These are phyloP conservation scores for Leptographium lundbergii DNA, from an alignment of 2,329 filamentous ascomycete genomes.

Conservation along the genomic window DNA sequence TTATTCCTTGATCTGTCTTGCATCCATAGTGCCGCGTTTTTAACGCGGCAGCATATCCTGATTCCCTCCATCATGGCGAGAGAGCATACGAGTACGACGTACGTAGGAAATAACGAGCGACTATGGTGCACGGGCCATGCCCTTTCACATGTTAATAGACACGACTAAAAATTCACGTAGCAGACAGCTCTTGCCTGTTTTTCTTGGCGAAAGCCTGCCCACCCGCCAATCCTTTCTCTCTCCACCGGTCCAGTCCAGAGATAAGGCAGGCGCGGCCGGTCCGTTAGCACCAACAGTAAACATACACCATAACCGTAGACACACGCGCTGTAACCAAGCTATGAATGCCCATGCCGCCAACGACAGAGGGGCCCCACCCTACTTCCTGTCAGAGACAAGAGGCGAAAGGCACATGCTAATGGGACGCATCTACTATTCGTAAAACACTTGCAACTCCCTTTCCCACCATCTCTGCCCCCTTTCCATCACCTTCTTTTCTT, in stretches of 20 bases:
- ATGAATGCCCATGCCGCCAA: not conserved
- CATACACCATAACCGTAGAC: not conserved
- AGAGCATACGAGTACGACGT: not conserved
- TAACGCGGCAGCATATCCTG: not conserved
- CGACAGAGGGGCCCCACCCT: not conserved
- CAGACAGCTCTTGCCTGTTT: not conserved
- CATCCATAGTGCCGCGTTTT: not conserved
- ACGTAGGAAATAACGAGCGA: not conserved
- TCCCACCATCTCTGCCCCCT: not conserved
- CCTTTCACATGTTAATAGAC: not conserved
- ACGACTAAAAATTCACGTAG: not conserved
- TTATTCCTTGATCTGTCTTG: not conserved
- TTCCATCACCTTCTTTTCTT: not conserved
- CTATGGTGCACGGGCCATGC: not conserved
- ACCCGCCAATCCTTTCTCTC: not conserved
- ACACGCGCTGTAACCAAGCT: not conserved
- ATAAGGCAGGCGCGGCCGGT: not conserved
- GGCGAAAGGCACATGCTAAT: not conserved
- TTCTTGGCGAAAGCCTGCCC: not conserved
- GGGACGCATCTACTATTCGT: not conserved
- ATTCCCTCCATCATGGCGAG: not conserved
- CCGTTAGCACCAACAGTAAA: not conserved
- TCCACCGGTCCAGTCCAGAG: not conserved
- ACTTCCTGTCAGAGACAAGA: not conserved
- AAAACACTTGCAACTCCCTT: not conserved